Evolutionary conservation across 2,329 filamentous ascomycete species (phyloP), one percentile per base, ranked within the genome.

Genomic region (Ophiocordyceps camponoti-leonardi): DNA sequence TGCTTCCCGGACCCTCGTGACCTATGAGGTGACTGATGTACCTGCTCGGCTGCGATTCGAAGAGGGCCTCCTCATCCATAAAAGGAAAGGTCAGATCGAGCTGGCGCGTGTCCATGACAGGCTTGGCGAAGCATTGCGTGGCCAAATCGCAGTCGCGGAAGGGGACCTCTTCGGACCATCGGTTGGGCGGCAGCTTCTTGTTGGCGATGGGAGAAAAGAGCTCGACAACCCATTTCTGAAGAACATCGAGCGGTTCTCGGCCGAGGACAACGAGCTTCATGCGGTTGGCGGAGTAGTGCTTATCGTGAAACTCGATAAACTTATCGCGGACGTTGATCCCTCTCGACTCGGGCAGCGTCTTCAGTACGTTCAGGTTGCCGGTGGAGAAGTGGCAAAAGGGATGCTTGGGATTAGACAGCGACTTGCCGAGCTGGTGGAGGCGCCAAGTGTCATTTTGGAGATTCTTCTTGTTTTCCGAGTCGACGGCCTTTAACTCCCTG

Each of bases 391-490:
- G 83, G 59, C 85, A 85, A 60, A 84, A 94, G 0, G 88, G 88
- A 56, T 95, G 88, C 14, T 81, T 77, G 3, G 84, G 81, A 61
- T 90, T 94, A 2, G 86, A 86, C n/a, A 92, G 67, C 3, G 82
- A 82, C 66, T 94, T 94, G 58, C 86, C 83, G 22, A 95, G 71
- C 63, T 95, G 88, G 56, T 90, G 79, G 50, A 94, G 66, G 16
- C 88, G 78, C 86, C 88, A 94, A 46, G 76, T 75, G 57, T 95
- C 88, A 59, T 78, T 90, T 64, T 95, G 88, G 43, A 95, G 67
- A 54, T 95, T 95, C 73, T 95, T 95, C 73, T 94, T 94, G 67
- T 95, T 94, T 62, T 95, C 88, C 6, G 87, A 94, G 58, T 95
- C 87, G 19, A 95, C 88, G 1, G 88, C 88, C 52, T 75, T 79